Percentiles rank a stretch among this genome's conserved stretches.
Conservation (phyloP, 352 stramenopile species). For the Globisporangium parvum region DNA sequence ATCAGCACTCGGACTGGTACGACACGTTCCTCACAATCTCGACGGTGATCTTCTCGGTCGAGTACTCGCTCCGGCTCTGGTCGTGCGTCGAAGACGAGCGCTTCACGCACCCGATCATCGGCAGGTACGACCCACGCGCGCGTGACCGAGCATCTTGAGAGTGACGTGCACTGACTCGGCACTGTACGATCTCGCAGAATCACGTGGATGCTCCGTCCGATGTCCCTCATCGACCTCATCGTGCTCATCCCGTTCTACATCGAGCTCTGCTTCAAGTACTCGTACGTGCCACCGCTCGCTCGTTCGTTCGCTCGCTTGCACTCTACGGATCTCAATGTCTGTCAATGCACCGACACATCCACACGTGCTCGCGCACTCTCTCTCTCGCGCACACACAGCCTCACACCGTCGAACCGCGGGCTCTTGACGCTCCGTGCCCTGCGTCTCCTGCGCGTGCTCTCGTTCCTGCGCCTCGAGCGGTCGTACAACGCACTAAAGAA, state of each 20-base stretch:
- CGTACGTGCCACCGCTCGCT: conserved; percentile 25
- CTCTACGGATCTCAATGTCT: not conserved
- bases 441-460: conserved; percentile 71
- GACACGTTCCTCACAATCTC: conserved; percentile 73
- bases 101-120: conserved; percentile 42
- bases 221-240: conserved; percentile 76
- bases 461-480: conserved; percentile 70
- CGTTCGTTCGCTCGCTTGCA: too few relatives aligned
- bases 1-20: conserved; percentile 54
- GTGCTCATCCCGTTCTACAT: conserved; percentile 78
- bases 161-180: not conserved
- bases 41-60: conserved; percentile 64
- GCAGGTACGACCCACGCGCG: conserved; percentile 25
- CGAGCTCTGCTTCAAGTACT: conserved; percentile 61
- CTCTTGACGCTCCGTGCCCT: conserved; percentile 65
- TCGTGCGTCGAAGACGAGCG: conserved; percentile 77
- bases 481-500: conserved; percentile 79
- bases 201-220: conserved; percentile 72
- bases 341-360: not conserved
- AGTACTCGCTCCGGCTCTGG: conserved; percentile 72
- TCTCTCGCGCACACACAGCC: not conserved
- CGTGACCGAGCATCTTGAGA: not conserved
- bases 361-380: not conserved
- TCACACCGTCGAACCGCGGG: conserved; percentile 23
- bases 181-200: conserved; percentile 22